Percentiles rank a stretch among this genome's conserved stretches.
phyloP scores from a whole-genome alignment of 768 basidiomycete genomes.

The Boletus sensibilis region DNA sequence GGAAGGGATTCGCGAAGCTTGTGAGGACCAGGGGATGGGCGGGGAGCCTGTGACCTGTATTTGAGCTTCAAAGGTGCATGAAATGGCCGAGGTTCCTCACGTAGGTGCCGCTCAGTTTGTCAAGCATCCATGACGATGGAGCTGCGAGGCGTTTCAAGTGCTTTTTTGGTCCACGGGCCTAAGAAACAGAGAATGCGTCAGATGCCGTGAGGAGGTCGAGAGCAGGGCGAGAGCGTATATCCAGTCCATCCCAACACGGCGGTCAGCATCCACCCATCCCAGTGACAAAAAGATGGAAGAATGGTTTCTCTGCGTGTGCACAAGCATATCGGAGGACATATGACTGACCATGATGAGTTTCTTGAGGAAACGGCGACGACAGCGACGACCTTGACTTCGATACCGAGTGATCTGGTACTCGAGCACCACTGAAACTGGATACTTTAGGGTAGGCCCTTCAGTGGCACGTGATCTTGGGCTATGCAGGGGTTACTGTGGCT shows the following conservation, averaged over 20 bases:
- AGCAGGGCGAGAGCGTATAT: constrained; percentile 1
- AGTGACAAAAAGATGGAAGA: background rate
- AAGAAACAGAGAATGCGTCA: constrained; percentile 24
- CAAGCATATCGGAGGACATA: constrained; percentile 1
- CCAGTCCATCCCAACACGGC: constrained; percentile 18
- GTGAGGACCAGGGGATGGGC: constrained; percentile 97
- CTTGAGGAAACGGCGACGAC: constrained; percentile 28
- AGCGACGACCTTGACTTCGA: constrained; percentile 25
- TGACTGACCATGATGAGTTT: constrained; percentile 34
- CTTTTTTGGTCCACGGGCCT: constrained; percentile 99
- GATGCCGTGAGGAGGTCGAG: background rate
- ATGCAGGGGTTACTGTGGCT: constrained; percentile 4
- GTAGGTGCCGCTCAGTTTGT: constrained; percentile 95
- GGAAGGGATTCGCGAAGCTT: constrained; percentile 98
- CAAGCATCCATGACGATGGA: constrained; percentile 99
- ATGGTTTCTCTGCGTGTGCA: background rate
- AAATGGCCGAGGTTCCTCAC: constrained; percentile 45
- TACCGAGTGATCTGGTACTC: constrained; percentile 5
- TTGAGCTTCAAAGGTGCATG: constrained; percentile 6
- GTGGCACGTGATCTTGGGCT: constrained; percentile 22
- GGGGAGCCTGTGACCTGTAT: constrained; percentile 67
- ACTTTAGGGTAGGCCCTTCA: constrained; percentile 26
- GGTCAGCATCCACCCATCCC: constrained; percentile 30
- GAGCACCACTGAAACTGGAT: background rate
- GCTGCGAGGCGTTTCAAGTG: constrained; percentile 97